A percentile compares a stretch with the other conserved stretches of the same genome.
Conservation (phyloP, 768 basidiomycete genomes). For the Boletus eberwhitei region DNA sequence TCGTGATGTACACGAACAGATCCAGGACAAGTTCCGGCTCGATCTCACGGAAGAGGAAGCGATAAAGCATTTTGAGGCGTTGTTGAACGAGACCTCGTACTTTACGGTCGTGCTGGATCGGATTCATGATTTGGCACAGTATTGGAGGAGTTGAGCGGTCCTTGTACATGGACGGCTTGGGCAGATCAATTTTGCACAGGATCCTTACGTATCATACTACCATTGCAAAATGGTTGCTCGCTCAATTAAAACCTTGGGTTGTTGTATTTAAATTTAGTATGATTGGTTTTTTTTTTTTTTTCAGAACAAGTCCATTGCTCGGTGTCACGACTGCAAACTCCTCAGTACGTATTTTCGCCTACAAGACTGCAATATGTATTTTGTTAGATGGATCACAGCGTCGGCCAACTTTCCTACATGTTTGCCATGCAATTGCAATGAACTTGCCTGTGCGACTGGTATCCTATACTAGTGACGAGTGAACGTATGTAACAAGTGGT, state of each 20-base stretch:
- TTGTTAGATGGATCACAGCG: neutral
- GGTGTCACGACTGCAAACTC: no score
- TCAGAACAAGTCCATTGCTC: neutral
- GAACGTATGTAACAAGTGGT: no score
- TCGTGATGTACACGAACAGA: conserved; percentile 80
- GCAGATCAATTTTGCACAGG: neutral
- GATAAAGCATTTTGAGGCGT: conserved; percentile 91
- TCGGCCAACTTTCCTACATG: neutral
- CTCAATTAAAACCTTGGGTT: neutral
- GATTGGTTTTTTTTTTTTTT: neutral
- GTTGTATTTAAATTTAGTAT: neutral
- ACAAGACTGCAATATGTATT: no score
- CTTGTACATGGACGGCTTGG: conserved; percentile 3
- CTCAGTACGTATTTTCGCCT: no score
- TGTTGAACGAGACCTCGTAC: conserved; percentile 93
- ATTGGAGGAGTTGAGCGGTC: conserved; percentile 66
- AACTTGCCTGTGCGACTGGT: neutral
- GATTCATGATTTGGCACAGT: conserved; percentile 89
- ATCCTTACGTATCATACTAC: neutral
- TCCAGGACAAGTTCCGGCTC: conserved; percentile 95
- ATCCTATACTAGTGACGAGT: no score
- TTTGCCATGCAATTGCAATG: neutral
- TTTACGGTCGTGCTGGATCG: conserved; percentile 90
- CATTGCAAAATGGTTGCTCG: neutral
- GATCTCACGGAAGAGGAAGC: conserved; percentile 96